Evolutionary conservation across 140 eudicot species (phyloP).

Genomic region (Eryngium alpinum): DNA sequence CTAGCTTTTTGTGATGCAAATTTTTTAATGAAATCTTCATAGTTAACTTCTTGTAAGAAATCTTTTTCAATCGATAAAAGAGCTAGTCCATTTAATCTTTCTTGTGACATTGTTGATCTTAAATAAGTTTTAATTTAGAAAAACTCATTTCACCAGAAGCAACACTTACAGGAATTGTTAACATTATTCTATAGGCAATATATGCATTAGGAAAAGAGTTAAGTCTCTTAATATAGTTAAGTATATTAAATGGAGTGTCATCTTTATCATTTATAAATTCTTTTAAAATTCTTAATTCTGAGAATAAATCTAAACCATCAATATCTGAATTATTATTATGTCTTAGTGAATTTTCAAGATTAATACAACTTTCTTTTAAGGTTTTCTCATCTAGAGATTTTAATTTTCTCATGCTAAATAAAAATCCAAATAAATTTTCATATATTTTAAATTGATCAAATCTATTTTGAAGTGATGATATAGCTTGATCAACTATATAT

Average conservation of each 20-base stretch:
- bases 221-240: not conserved
- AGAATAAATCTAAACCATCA: not conserved
- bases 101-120: not conserved
- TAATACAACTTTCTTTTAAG: not conserved
- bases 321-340: too few relatives aligned
- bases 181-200: not conserved
- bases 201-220: not conserved
- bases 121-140: too few relatives aligned
- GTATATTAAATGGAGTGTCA: not conserved
- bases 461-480: too few relatives aligned
- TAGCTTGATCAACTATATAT: not conserved
- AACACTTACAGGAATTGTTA: not conserved
- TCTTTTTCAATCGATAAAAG: not conserved
- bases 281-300: too few relatives aligned
- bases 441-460: too few relatives aligned
- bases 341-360: not conserved
- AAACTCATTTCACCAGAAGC: not conserved
- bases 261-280: not conserved
- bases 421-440: too few relatives aligned
- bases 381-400: not conserved
- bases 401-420: too few relatives aligned
- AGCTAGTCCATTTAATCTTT: not conserved
- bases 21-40: too few relatives aligned
- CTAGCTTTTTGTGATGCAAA: not conserved
- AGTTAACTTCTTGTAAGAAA: not conserved